Base-by-base conservation (phyloP, 73 alveolate genomes). In the Effrenium voratum region DNA sequence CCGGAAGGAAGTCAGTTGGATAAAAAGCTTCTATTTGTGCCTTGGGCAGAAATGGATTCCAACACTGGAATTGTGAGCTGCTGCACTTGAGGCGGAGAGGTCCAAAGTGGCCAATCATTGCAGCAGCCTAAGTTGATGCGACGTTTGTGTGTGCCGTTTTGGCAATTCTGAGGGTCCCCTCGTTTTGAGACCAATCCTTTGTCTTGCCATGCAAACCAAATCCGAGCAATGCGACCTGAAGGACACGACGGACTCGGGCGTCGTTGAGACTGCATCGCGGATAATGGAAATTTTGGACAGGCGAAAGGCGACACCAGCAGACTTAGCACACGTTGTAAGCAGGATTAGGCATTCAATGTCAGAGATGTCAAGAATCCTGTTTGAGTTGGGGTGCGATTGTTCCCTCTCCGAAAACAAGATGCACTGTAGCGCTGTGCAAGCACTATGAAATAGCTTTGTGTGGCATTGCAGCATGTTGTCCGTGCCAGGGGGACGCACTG, bases 71-170 rank as follows among this genome's bases (percentile, higher is more conserved):
- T n/a, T n/a, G n/a, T n/a, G 8, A 12, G 26, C 63, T 12, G 76
- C 76, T 13, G 34, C 16, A 19, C 13, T 72, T 30, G 49, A 84
- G 90, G 98, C 98, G 98, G 24, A 52, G 72, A 32, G 98, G 98
- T 15, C 98, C 98, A 55, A 92, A 92, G 81, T 92, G 98, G 98
- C 98, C 98, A 12, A 92, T 92, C 82, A 92, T 92, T 8, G 98
- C 75, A 5, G 49, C 83, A 30, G 19, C 34, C 92, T 81, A 15
- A 81, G 92, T 47, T 46, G 91, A 63, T 63, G 8, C 26, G 77
- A 24, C 10, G 22, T 63, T 63, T 8, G 26, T 24, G 8, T 26
- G 12, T 26, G 8, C 12, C 77, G n/a, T 63, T 63, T 22, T 22
- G 22, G 77, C 43, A 63, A 24, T 63, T 26, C 26, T 8, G 22